Percentiles rank a stretch among this genome's conserved stretches.
phyloP scores from a whole-genome alignment of 108 stramenopile genomes.

The Nitzschia sp. region DNA sequence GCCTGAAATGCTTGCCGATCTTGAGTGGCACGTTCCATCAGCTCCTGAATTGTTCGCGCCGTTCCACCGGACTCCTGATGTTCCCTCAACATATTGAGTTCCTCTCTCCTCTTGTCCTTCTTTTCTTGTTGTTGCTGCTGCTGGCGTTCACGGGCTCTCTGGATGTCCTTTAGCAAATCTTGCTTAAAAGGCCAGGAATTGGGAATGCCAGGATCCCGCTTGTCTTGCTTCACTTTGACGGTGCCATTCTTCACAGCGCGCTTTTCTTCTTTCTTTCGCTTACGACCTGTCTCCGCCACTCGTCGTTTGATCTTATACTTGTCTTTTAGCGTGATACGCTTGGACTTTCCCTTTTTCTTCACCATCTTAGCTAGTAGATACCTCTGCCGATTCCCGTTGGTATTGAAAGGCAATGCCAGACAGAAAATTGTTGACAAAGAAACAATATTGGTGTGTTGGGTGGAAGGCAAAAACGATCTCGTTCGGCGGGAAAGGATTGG shows the following conservation, averaged over 20 bases:
- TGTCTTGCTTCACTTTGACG: constrained; percentile 64
- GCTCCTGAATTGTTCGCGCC: constrained; percentile 50
- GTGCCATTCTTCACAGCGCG: constrained; percentile 74
- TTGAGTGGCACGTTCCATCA: constrained; percentile 54
- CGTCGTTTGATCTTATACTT: constrained; percentile 95
- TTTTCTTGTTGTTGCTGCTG: constrained; percentile 69
- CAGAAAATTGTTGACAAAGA: too few species aligned
- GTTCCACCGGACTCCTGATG: constrained; percentile 55
- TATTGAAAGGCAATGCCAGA: neutral
- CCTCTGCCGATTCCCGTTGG: too few species aligned
- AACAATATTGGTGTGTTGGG: too few species aligned
- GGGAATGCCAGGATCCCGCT: constrained; percentile 98
- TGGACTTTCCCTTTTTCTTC: constrained; percentile 98
- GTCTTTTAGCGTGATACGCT: constrained; percentile 95
- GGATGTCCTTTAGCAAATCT: constrained; percentile 89
- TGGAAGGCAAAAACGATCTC: too few species aligned
- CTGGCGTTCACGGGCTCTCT: constrained; percentile 73
- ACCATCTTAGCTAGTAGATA: constrained; percentile 81
- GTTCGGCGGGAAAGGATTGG: constrained; percentile 16
- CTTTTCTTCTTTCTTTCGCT: constrained; percentile 89
- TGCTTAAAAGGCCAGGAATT: constrained; percentile 99
- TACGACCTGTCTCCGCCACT: constrained; percentile 93
- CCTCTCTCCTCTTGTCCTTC: constrained; percentile 67
- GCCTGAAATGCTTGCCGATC: constrained; percentile 44
- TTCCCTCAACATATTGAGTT: constrained; percentile 38